Conservation (phyloP, 257 asterid species). For the Ilex aquifolium region DNA sequence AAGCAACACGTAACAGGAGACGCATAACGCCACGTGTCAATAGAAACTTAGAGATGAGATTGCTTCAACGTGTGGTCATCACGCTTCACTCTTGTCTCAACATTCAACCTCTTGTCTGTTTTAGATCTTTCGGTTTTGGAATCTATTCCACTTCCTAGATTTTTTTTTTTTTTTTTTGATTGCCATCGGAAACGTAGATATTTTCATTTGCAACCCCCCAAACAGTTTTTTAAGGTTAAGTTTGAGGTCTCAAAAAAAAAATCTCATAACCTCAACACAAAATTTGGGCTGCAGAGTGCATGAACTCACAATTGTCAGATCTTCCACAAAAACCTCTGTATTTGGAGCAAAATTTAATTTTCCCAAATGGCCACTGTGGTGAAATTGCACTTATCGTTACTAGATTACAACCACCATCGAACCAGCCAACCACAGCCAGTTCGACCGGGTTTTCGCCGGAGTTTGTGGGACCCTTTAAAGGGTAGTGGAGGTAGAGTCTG, state of each 20-base stretch:
- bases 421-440: constrained; percentile 35
- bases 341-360: background rate
- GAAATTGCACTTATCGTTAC: constrained; percentile 54
- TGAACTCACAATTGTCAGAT: background rate
- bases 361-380: constrained; percentile 50
- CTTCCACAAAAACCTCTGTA: background rate
- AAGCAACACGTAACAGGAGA: constrained; percentile 5
- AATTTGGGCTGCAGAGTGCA: no score
- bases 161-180: no score
- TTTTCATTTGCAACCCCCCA: no score
- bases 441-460: constrained; percentile 25
- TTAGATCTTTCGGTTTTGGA: no score
- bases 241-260: background rate
- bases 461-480: constrained; percentile 34
- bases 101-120: background rate
- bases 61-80: constrained; percentile 81
- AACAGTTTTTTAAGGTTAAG: no score
- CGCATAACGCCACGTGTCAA: constrained; percentile 36
- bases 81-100: constrained; percentile 30
- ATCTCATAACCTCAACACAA: constrained; percentile 5
- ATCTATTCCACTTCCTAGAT: no score
- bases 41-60: constrained; percentile 50
- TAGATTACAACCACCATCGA: constrained; percentile 41
- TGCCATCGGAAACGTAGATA: no score
- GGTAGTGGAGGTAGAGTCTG: constrained; percentile 22